Conservation (phyloP, 176 grass and related monocot species). For the Hsuehochloa calcarea region DNA sequence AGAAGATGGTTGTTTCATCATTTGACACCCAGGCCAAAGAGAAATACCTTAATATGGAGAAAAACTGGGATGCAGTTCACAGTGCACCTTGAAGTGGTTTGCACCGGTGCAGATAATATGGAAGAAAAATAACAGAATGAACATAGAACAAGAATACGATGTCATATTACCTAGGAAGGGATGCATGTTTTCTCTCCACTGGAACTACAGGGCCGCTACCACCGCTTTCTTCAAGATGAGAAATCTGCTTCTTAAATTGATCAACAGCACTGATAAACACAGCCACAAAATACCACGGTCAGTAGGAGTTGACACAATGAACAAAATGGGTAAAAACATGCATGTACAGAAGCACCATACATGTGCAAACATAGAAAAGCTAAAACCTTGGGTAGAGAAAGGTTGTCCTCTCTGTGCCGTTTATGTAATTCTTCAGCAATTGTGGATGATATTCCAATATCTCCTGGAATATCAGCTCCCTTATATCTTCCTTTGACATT, state of each 20-base stretch:
- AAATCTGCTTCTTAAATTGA: constrained; percentile 91
- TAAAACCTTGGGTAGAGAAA: constrained; percentile 97
- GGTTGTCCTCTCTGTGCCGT: constrained; percentile 81
- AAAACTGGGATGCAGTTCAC: not conserved
- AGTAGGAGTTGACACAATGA: not conserved
- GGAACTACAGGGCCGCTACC: constrained; percentile 48
- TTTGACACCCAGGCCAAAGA: not conserved
- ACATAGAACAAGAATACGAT: constrained; percentile 21
- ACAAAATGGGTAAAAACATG: constrained; percentile 27
- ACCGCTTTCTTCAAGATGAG: constrained; percentile 81
- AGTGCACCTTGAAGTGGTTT: not conserved
- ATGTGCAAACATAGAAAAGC: constrained; percentile 43
- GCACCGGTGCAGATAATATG: not conserved
- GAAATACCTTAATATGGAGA: not conserved
- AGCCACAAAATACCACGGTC: constrained; percentile 1
- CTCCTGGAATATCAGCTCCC: constrained; percentile 91
- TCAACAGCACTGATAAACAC: constrained; percentile 75
- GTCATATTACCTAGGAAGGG: constrained; percentile 81
- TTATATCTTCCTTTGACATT: constrained; percentile 90
- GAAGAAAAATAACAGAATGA: not conserved
- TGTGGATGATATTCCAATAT: constrained; percentile 98
- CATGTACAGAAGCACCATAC: constrained; percentile 40
- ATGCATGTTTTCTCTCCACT: constrained; percentile 79
- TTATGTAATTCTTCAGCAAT: constrained; percentile 72
- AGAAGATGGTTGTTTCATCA: not conserved